Base-by-base conservation (phyloP, 2,329 filamentous ascomycete species). In the Trichophyton verrucosum region DNA sequence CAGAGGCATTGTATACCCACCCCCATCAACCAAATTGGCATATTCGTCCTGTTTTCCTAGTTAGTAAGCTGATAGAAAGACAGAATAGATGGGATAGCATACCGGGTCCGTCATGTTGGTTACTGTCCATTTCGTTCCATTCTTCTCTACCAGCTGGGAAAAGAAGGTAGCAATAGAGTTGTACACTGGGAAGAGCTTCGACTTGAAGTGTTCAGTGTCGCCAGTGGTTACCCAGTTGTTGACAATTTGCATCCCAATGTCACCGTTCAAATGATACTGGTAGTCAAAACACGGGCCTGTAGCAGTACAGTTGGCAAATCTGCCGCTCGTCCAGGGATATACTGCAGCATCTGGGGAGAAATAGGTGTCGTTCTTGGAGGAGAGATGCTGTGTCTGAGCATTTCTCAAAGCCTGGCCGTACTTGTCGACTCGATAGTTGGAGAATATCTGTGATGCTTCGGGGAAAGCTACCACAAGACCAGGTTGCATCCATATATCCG, bases 81-180 rank as follows among this genome's bases (percentile, higher is more conserved):
- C 63, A 63, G 60, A 57, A 44, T 22, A 61, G 57, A n/a, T 15
- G 11, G 13, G 5, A 6, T 36, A 38, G 72, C 75, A 67, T 73
- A 84, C 82, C 1, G 87, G 87, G 71, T 90, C 87, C 0, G 87
- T 89, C 72, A 87, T 85, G 64, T 89, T 87, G 13, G 73, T 81
- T 58, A 81, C 77, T 1, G 75, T 75, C 67, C 77, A 79, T 3
- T 74, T 75, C 0, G 80, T 80, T 15, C 80, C 77, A 65, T 88
- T 87, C 65, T 75, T 83, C 51, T 79, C 76, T 1, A 88, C 70
- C 0, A 87, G 64, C 62, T 88, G 78, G 0, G 79, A 77, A 64
- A 82, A 86, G 62, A 87, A 78, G 1, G 81, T 80, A 0, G 85
- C 84, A 46, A 85, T 76, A 0, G 83, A 82, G 63, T 88, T 80